phyloP scores from a whole-genome alignment of 2,329 filamentous ascomycete species.

The Cryphonectria japonica region DNA sequence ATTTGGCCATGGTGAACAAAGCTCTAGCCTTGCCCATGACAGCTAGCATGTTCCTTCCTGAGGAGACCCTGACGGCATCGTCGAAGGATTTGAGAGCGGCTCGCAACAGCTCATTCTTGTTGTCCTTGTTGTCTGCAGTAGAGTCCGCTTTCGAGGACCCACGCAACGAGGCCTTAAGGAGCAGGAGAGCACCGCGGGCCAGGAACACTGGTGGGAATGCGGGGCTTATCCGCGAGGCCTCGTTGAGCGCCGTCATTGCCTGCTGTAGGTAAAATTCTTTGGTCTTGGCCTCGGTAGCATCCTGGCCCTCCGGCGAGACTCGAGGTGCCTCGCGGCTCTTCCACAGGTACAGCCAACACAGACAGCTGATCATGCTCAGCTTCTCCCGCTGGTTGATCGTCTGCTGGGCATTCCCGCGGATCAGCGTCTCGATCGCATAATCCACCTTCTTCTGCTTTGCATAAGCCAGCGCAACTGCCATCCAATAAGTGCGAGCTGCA shows the following conservation, averaged over 20 bases:
- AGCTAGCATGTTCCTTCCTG: slow-evolving; percentile 88
- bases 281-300: slow-evolving; percentile 75
- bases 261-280: slow-evolving; percentile 92
- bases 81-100: slow-evolving; percentile 93
- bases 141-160: slow-evolving; percentile 70
- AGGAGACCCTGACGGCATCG: slow-evolving; percentile 83
- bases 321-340: slow-evolving; percentile 81
- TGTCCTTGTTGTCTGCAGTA: slow-evolving; percentile 72
- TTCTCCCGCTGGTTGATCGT: slow-evolving; percentile 77
- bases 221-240: slow-evolving; percentile 92
- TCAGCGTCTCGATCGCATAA: slow-evolving; percentile 74
- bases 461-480: slow-evolving; percentile 95
- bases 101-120: slow-evolving; percentile 78
- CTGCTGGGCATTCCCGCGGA: slow-evolving; percentile 74
- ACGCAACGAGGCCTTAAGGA: slow-evolving; percentile 85
- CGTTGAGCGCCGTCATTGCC: slow-evolving; percentile 90
- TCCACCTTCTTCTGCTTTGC: slow-evolving; percentile 95
- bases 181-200: slow-evolving; percentile 84
- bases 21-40: slow-evolving; percentile 87
- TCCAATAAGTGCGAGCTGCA: slow-evolving; percentile 91
- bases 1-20: slow-evolving; percentile 84
- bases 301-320: slow-evolving; percentile 63
- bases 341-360: slow-evolving; percentile 90
- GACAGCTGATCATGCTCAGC: slow-evolving; percentile 78
- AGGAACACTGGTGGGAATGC: slow-evolving; percentile 90